Percentiles rank a stretch among this genome's conserved stretches.
Conservation (phyloP, 768 basidiomycete species). For the Kwoniella mangroviensis region DNA sequence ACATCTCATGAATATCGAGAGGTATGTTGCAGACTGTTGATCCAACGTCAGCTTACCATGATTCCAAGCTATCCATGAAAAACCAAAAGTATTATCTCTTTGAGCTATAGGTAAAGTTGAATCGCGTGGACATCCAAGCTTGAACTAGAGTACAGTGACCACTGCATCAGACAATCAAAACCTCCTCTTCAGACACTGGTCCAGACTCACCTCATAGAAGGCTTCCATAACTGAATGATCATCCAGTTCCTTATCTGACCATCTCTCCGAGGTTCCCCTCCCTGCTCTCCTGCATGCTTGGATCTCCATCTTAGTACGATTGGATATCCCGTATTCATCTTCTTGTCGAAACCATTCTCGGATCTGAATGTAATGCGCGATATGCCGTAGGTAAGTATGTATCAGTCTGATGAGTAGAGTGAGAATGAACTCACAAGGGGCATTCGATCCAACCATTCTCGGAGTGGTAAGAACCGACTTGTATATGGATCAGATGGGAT, state of each 20-base stretch:
- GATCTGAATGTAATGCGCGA: background rate
- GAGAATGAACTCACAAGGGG: background rate
- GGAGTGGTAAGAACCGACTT: background rate
- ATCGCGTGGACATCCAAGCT: background rate
- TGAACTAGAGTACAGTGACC: background rate
- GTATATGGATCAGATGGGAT: background rate
- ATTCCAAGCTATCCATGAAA: slow-evolving; percentile 2
- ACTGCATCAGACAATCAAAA: background rate
- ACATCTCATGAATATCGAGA: background rate
- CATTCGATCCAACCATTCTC: background rate
- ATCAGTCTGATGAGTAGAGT: too few relatives aligned
- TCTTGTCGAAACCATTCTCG: background rate
- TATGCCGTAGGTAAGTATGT: too few relatives aligned
- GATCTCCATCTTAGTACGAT: background rate
- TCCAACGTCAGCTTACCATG: background rate
- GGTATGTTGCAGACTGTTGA: background rate
- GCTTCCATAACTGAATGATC: background rate
- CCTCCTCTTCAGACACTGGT: too few relatives aligned
- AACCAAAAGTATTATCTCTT: background rate
- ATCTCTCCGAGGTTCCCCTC: background rate
- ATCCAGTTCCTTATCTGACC: background rate
- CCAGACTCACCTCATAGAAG: background rate
- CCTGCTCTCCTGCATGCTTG: background rate
- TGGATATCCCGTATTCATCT: slow-evolving; percentile 1
- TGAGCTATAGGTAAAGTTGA: background rate